Percentiles rank a stretch among this genome's conserved stretches.
These are phyloP conservation scores for Kurtzmaniella quercitrusa DNA, from an alignment of 1,139 yeast genomes.

Conservation along the genomic window DNA sequence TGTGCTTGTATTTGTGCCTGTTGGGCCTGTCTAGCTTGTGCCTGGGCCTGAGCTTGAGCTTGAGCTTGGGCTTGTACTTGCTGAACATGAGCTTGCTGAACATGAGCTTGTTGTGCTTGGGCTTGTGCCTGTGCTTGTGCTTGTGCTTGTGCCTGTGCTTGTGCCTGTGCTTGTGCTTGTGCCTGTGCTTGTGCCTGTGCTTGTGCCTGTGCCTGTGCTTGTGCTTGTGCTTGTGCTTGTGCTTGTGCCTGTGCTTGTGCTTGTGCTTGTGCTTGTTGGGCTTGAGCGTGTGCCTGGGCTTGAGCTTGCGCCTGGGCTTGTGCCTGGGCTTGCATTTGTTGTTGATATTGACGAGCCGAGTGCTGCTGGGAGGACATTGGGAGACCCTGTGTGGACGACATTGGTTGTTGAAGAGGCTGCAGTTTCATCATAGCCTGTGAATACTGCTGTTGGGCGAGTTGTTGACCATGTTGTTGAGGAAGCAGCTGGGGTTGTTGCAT, in stretches of 20 bases:
- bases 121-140: too few species aligned
- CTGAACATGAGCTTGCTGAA: too few species aligned
- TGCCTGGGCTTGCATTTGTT: slow-evolving; percentile 10
- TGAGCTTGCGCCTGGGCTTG: slow-evolving; percentile 7
- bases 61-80: too few species aligned
- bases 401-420: slow-evolving; percentile 8
- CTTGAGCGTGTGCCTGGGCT: neutral
- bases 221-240: slow-evolving; percentile 6
- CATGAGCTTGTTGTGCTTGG: neutral
- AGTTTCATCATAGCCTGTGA: neutral
- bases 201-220: slow-evolving; percentile 9
- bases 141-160: slow-evolving; percentile 9
- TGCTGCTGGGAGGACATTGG: slow-evolving; percentile 9
- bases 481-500: slow-evolving; percentile 1
- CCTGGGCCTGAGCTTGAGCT: slow-evolving; percentile 6
- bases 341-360: slow-evolving; percentile 9
- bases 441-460: neutral
- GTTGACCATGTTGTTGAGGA: neutral
- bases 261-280: slow-evolving; percentile 2
- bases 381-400: slow-evolving; percentile 6
- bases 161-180: slow-evolving; percentile 8
- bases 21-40: neutral
- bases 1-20: slow-evolving; percentile 5
- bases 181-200: slow-evolving; percentile 4
- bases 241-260: slow-evolving; percentile 4